Base-by-base conservation (phyloP, 768 basidiomycete species). In the Pisolithus tinctorius region DNA sequence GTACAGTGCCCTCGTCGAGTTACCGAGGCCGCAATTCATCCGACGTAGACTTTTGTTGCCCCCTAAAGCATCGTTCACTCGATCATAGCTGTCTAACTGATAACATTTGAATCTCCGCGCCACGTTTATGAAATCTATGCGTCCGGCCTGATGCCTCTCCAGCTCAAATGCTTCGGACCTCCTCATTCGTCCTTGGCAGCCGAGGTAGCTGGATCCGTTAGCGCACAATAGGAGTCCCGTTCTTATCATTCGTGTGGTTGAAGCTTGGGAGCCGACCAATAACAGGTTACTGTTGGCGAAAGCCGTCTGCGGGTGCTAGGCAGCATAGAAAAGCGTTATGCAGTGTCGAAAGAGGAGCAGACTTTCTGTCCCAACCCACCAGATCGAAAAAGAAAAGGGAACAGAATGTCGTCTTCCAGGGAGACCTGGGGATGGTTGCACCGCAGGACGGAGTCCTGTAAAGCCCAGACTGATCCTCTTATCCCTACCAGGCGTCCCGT, bases 381-480 rank as follows among this genome's bases (percentile, higher is more conserved):
- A 20, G n/a, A 8, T 40, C 17, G 20, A 42, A 20, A 20, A 13
- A 42, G 20, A 25, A 42, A 42, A 41, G 11, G 13, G 23, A 20
- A 46, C 17, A 26, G 20, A 6, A 44, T 39, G 23, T 43, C 42
- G 10, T 17, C 25, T 17, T 54, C 55, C 49, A 60, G 47, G 40
- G 48, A 54, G 7, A 48, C 50, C 40, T 49, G 67, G 47, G 48
- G 44, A 26, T 51, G 48, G 27, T 47, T 63, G 36, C 55, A 63
- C 30, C 29, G 25, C 1, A 54, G 57, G 16, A 51, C 49, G 17
- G 44, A 36, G 14, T 55, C 58, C 23, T 48, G 55, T 6, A 55
- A 46, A 38, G 46, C 59, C 3, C 62, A 60, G 8, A 31, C 40
- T 0, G 51, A 46, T 8, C 57, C 62, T n/a, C 56, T 64, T 2